Evolutionary conservation across 2,329 filamentous ascomycete species (phyloP), one percentile per base, ranked within the genome.

Genomic region (Penicillium sp.): DNA sequence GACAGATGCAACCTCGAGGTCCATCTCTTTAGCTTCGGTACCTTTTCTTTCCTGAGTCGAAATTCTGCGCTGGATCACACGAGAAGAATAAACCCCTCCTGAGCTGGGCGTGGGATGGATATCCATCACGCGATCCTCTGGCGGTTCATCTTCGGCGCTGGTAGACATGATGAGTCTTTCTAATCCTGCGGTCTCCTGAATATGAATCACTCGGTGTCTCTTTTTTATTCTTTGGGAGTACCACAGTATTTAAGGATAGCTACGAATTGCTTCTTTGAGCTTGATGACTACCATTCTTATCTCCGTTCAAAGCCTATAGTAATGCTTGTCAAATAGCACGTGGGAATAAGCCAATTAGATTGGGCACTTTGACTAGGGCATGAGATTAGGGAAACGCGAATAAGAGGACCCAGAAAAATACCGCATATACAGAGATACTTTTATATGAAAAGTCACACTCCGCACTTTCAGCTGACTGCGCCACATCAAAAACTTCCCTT

Each of bases 121-220:
- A n/a, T 54, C 37, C 38, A 35, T 54, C 37, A 43, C 11, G 35
- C 22, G 35, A 54, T 55, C 52, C n/a, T 55, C 52, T 35, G 52
- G 35, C 13, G 37, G 28, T n/a, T 30, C 38, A 33, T 43, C 38
- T 11, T 43, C 52, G 11, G 52, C 35, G 14, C 40, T 45, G 38
- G 25, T 55, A 22, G 38, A 33, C 52, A 55, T 45, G 3, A 11
- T 55, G 38, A n/a, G 37, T 26, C 8, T 51, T 35, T 51, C 28
- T 11, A 22, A 6, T 7, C 16, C 2, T 16, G 2, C 13, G 22
- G 28, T 35, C 6, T 53, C 22, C 19, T 26, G 4, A 6, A 3
- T 26, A 53, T 26, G 35, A 8, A 35, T 40, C 3, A 10, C 37
- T 35, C 2, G n/a, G 10, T 22, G 3, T 1, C n/a, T 1, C n/a